These are phyloP conservation scores for Cladosporium cucumerinum DNA, from an alignment of 2,329 filamentous ascomycete genomes.

Conservation along the genomic window DNA sequence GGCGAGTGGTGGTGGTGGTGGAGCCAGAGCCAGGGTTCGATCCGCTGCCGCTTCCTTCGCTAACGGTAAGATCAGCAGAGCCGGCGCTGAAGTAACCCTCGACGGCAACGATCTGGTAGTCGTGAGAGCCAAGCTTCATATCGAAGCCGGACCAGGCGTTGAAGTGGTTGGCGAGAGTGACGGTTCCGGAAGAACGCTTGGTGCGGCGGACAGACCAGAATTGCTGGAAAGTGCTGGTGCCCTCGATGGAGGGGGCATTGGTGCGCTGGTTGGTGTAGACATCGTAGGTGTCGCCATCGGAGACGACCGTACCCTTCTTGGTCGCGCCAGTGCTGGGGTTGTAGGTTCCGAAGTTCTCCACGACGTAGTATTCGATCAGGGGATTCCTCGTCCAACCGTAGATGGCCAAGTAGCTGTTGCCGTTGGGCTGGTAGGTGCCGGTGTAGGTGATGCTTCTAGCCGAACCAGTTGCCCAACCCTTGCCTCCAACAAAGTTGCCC, in stretches of 20 bases:
- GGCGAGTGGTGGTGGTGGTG: constrained; percentile 4
- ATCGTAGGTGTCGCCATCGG: constrained; percentile 53
- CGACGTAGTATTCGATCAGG: constrained; percentile 56
- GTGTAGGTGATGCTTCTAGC: constrained; percentile 48
- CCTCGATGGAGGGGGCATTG: constrained; percentile 41
- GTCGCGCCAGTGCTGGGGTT: constrained; percentile 42
- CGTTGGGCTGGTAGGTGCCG: constrained; percentile 45
- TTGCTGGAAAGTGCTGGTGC: constrained; percentile 42
- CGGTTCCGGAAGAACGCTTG: constrained; percentile 32
- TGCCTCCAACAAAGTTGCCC: constrained; percentile 54
- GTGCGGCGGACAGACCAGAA: constrained; percentile 41
- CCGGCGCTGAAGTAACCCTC: constrained; percentile 45
- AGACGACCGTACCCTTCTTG: constrained; percentile 48
- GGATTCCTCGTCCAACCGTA: constrained; percentile 55
- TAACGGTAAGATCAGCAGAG: constrained; percentile 37
- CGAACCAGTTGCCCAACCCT: constrained; percentile 16
- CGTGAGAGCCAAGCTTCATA: constrained; percentile 30
- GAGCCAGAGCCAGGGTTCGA: background rate
- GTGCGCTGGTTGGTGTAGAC: constrained; percentile 46
- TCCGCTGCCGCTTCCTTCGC: constrained; percentile 5
- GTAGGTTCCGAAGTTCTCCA: constrained; percentile 50
- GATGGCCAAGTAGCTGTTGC: constrained; percentile 53
- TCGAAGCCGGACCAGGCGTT: constrained; percentile 26
- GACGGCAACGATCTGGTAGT: constrained; percentile 44
- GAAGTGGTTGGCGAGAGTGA: constrained; percentile 30